Conservation (phyloP, 129 eudicot species). For the Erigeron canadensis region DNA sequence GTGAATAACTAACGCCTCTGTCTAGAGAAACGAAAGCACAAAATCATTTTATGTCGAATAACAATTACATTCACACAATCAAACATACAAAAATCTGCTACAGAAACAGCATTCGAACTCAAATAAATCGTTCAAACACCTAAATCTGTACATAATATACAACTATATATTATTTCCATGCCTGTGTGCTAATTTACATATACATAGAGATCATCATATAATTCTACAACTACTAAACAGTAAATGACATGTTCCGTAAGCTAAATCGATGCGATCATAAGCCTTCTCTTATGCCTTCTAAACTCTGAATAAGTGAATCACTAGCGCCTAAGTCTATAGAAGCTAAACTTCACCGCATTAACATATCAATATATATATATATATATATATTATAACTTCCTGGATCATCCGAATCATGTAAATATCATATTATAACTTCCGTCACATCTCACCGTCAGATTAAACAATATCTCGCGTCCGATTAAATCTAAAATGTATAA, state of each 20-base stretch:
- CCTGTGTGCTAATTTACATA: not conserved
- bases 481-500: not conserved
- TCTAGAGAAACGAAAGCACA: too few relatives aligned
- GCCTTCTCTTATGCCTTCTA: constrained; percentile 8
- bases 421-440: not conserved
- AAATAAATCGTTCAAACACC: not conserved
- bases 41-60: constrained; percentile 4
- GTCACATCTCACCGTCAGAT: constrained; percentile 13
- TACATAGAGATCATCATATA: constrained; percentile 1
- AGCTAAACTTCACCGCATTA: not conserved
- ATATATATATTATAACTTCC: not conserved
- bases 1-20: too few relatives aligned
- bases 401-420: not conserved
- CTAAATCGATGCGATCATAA: constrained; percentile 8
- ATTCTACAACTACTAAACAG: constrained; percentile 4
- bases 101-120: not conserved
- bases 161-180: not conserved
- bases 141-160: not conserved
- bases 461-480: not conserved
- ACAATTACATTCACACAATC: constrained; percentile 8
- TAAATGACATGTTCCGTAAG: not conserved
- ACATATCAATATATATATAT: constrained; percentile 9
- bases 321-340: constrained; percentile 7
- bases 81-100: constrained; percentile 6
- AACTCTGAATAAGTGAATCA: not conserved